Conservation (phyloP, 2,329 filamentous ascomycete species). For the Apiospora saccharicola region DNA sequence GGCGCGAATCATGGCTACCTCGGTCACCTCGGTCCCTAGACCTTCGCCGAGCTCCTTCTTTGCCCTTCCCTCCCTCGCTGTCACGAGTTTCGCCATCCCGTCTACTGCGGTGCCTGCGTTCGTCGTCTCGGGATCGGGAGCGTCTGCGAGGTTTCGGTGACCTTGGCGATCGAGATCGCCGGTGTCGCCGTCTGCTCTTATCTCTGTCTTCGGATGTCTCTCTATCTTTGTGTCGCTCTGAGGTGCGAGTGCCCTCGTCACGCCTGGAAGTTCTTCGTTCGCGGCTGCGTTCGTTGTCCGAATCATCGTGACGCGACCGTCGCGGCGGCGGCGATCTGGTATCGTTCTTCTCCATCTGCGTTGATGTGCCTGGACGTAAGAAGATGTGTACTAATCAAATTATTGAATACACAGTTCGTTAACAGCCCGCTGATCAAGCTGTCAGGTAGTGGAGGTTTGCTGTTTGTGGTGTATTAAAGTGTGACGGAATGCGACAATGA, state of each 20-base stretch:
- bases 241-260: background rate
- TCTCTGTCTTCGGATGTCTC: conserved; percentile 6
- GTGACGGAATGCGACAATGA: background rate
- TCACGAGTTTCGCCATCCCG: conserved; percentile 42
- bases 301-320: conserved; percentile 25
- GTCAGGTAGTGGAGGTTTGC: background rate
- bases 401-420: background rate
- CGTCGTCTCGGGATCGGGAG: conserved; percentile 28
- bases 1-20: conserved; percentile 28
- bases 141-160: conserved; percentile 17
- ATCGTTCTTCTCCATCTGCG: conserved; percentile 24
- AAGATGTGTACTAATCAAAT: background rate
- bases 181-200: background rate
- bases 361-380: background rate
- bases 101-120: conserved; percentile 34
- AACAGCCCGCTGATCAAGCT: background rate
- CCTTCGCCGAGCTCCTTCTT: conserved; percentile 27
- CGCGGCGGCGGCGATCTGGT: conserved; percentile 22
- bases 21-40: conserved; percentile 26
- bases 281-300: conserved; percentile 7
- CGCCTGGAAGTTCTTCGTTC: conserved; percentile 19
- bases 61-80: conserved; percentile 37
- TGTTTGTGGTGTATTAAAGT: background rate
- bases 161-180: conserved; percentile 3
- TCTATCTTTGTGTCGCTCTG: background rate